Evolutionary conservation across 805 yeast genomes (phyloP).

Genomic region (Saccharomycopsis amapae): DNA sequence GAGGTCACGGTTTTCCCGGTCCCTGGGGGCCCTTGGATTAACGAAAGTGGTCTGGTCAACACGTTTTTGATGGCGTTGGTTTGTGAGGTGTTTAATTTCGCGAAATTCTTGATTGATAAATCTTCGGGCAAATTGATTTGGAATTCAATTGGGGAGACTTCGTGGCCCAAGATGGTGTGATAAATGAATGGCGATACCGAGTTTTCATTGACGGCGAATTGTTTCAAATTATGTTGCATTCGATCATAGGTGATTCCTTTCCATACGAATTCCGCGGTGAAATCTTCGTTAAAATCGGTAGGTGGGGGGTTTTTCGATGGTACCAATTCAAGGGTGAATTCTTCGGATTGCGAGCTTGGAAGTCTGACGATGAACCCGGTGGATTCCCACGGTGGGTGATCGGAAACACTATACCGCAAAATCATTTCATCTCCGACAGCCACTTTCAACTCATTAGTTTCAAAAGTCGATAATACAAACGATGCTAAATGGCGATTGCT

Average conservation of each 20-base stretch:
- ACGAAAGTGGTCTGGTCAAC: slow-evolving; percentile 61
- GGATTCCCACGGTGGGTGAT: slow-evolving; percentile 59
- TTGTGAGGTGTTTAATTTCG: slow-evolving; percentile 72
- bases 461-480: slow-evolving; percentile 62
- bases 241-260: slow-evolving; percentile 75
- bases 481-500: slow-evolving; percentile 62
- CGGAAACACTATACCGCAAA: slow-evolving; percentile 52
- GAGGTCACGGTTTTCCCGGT: slow-evolving; percentile 95
- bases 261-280: slow-evolving; percentile 86
- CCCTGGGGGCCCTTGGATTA: slow-evolving; percentile 95
- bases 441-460: slow-evolving; percentile 55
- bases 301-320: slow-evolving; percentile 44
- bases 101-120: slow-evolving; percentile 58
- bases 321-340: slow-evolving; percentile 62
- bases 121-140: slow-evolving; percentile 53
- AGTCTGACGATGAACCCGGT: slow-evolving; percentile 62
- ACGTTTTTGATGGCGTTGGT: slow-evolving; percentile 67
- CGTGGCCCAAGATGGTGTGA: slow-evolving; percentile 75
- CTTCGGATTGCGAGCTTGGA: slow-evolving; percentile 61
- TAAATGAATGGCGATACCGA: slow-evolving; percentile 71
- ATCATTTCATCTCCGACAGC: slow-evolving; percentile 82
- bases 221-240: slow-evolving; percentile 71
- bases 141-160: slow-evolving; percentile 28
- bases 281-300: slow-evolving; percentile 52
- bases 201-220: slow-evolving; percentile 61